Percentiles rank a stretch among this genome's conserved stretches.
Evolutionary conservation across 768 basidiomycete species (phyloP).

Genomic region (Brasilioporus rufonigricans): DNA sequence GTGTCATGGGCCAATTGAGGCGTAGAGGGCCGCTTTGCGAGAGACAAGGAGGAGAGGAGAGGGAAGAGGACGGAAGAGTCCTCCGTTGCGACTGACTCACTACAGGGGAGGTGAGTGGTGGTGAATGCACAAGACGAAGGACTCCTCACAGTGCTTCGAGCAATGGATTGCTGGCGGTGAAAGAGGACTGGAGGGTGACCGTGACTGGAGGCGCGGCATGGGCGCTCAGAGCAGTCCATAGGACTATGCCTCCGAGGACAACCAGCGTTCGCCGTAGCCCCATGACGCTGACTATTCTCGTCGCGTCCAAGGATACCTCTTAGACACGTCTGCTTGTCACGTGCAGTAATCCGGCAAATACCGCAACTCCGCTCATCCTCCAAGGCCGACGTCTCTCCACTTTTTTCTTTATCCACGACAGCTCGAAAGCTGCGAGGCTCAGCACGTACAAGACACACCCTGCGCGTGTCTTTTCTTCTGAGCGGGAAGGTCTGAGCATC

Average conservation of each 20-base stretch:
- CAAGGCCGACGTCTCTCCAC: neutral
- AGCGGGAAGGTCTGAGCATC: constrained; percentile 33
- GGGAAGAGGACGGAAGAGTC: constrained; percentile 74
- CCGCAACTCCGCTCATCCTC: constrained; percentile 20
- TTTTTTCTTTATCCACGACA: constrained; percentile 14
- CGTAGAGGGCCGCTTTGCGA: constrained; percentile 38
- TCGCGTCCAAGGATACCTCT: neutral
- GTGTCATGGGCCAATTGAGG: constrained; percentile 48
- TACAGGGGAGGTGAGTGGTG: constrained; percentile 31
- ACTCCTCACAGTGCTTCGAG: constrained; percentile 32
- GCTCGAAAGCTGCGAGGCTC: constrained; percentile 32
- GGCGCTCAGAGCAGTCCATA: constrained; percentile 10
- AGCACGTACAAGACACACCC: constrained; percentile 23
- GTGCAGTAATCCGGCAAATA: constrained; percentile 13
- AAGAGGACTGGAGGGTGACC: constrained; percentile 30
- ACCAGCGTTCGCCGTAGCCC: constrained; percentile 12
- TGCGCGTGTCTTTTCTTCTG: constrained; percentile 22
- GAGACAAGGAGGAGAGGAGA: constrained; percentile 59
- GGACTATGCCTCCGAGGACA: constrained; percentile 15
- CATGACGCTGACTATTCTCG: neutral
- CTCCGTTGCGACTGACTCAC: constrained; percentile 80
- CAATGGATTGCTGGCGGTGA: constrained; percentile 25
- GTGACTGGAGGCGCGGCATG: constrained; percentile 30
- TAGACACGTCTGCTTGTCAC: constrained; percentile 19
- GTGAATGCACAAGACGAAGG: neutral